These are phyloP conservation scores for Plasmopara halstedii DNA, from an alignment of 352 stramenopile genomes.

Conservation along the genomic window DNA sequence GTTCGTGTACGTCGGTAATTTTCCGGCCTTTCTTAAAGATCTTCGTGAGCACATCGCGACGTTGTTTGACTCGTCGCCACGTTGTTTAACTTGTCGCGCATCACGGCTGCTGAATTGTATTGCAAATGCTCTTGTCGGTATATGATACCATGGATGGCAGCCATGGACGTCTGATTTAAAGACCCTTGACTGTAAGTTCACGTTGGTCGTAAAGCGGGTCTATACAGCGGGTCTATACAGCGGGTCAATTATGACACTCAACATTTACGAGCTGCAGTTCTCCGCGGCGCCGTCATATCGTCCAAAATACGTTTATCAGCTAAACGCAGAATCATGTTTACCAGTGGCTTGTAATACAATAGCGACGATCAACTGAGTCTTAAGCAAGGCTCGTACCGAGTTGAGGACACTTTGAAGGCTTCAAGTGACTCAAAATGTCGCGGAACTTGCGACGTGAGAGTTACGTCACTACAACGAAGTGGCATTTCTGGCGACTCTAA, in stretches of 20 bases:
- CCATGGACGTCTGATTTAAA: constrained; percentile 34
- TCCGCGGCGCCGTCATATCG: constrained; percentile 13
- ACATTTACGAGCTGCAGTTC: constrained; percentile 15
- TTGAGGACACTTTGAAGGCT: constrained; percentile 32
- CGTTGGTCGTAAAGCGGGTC: constrained; percentile 13
- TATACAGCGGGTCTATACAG: constrained; percentile 4
- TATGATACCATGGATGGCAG: constrained; percentile 56
- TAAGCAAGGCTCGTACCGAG: constrained; percentile 18
- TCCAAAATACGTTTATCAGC: constrained; percentile 19
- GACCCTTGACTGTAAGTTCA: constrained; percentile 46
- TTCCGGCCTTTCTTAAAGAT: constrained; percentile 73
- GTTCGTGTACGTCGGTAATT: constrained; percentile 54
- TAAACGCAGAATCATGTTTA: constrained; percentile 6
- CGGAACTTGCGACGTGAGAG: constrained; percentile 57
- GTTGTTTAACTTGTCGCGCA: constrained; percentile 49
- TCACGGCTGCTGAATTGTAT: constrained; percentile 51
- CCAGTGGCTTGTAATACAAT: constrained; percentile 47
- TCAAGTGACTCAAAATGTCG: constrained; percentile 36
- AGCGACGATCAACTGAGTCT: constrained; percentile 37
- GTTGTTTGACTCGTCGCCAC: constrained; percentile 44
- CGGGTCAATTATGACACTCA: constrained; percentile 22
- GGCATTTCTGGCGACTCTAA: constrained; percentile 64
- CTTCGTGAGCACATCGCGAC: constrained; percentile 59
- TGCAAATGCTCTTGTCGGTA: constrained; percentile 67
- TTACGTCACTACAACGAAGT: constrained; percentile 77